A percentile compares a stretch with the other conserved stretches of the same genome.
phyloP scores from a whole-genome alignment of 805 yeast species.

The Schizosaccharomyces lindneri region DNA sequence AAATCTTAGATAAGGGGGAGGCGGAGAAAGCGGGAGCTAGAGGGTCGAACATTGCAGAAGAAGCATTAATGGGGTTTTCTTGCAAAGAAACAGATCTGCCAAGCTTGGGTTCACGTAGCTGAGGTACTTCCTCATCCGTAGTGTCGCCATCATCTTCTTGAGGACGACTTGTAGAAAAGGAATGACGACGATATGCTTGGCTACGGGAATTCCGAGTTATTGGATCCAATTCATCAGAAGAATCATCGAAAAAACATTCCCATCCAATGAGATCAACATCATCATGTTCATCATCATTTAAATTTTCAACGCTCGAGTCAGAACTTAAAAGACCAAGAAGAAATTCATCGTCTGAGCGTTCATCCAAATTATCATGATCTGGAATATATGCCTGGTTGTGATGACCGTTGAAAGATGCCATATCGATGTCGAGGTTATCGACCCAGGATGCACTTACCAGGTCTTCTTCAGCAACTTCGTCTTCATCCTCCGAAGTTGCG shows the following conservation, averaged over 20 bases:
- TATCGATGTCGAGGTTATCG: background rate
- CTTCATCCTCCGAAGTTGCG: background rate
- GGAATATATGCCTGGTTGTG: background rate
- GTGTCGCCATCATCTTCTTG: background rate
- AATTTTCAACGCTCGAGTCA: background rate
- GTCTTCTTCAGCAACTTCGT: background rate
- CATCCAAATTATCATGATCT: background rate
- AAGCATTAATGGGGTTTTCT: background rate
- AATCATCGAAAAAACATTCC: constrained; percentile 2
- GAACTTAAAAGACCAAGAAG: background rate
- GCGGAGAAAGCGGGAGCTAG: background rate
- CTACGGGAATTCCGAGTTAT: background rate
- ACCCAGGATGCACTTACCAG: background rate
- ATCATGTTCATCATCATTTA: background rate
- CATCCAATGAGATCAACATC: constrained; percentile 2
- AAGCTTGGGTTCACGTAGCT: background rate
- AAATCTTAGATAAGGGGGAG: background rate
- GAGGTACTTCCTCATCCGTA: background rate
- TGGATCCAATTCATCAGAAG: background rate
- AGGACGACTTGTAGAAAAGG: background rate
- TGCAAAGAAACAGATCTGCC: background rate
- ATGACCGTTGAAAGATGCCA: background rate
- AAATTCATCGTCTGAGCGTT: background rate
- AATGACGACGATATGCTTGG: background rate
- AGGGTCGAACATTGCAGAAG: background rate